Percentiles rank a stretch among this genome's conserved stretches.
phyloP scores from a whole-genome alignment of 2,329 filamentous ascomycete genomes.

The Ophiostoma sp. region DNA sequence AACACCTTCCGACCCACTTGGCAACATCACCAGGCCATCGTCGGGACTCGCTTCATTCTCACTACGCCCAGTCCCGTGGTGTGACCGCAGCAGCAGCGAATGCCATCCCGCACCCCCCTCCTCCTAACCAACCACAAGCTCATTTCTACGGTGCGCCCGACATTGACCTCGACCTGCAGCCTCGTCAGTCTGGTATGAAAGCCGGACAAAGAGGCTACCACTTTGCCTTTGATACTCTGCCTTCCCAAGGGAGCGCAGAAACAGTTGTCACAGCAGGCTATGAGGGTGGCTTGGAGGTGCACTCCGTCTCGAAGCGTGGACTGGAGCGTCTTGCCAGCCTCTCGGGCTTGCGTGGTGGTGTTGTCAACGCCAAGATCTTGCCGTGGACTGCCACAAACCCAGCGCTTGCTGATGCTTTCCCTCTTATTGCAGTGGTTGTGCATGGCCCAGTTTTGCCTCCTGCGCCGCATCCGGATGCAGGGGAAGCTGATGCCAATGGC shows the following conservation, averaged over 20 bases:
- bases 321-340: conserved; percentile 69
- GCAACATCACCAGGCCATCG: conserved; percentile 41
- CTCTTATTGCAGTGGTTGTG: conserved; percentile 75
- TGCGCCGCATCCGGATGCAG: conserved; percentile 26
- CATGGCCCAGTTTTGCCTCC: conserved; percentile 69
- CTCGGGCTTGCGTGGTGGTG: conserved; percentile 74
- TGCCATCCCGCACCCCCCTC: conserved; percentile 54
- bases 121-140: conserved; percentile 72
- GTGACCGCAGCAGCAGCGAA: conserved; percentile 20
- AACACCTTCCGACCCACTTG: conserved; percentile 43
- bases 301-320: conserved; percentile 70
- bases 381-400: conserved; percentile 63
- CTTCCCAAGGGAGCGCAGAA: conserved; percentile 49
- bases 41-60: conserved; percentile 54
- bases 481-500: background rate
- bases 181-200: conserved; percentile 53
- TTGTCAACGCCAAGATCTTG: conserved; percentile 79
- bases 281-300: conserved; percentile 76
- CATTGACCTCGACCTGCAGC: conserved; percentile 60
- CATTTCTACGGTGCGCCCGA: conserved; percentile 78
- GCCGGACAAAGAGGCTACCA: conserved; percentile 71
- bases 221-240: conserved; percentile 77
- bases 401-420: conserved; percentile 55
- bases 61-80: conserved; percentile 49
- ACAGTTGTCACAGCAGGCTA: conserved; percentile 75